phyloP scores from a whole-genome alignment of 176 grass and related monocot species.

The Calamus simplicifolius region DNA sequence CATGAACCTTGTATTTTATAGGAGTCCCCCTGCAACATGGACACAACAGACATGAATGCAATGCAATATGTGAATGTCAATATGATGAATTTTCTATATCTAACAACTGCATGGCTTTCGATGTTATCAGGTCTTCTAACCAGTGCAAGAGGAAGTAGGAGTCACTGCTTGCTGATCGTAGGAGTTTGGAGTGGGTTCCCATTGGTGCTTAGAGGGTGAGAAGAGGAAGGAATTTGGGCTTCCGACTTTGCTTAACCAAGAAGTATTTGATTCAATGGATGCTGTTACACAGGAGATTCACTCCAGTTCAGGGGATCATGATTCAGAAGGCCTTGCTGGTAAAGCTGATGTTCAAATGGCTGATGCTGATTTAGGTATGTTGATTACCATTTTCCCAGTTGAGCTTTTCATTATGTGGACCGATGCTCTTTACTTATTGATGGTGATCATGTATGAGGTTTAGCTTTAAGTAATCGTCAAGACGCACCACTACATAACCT shows the following conservation, averaged over 20 bases:
- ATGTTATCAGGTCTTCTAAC: constrained; percentile 29
- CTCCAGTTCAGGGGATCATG: background rate
- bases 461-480: no score
- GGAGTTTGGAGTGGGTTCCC: no score
- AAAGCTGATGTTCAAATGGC: background rate
- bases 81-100: constrained; percentile 15
- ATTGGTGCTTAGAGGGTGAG: constrained; percentile 6
- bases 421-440: background rate
- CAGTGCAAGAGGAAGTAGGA: constrained; percentile 70
- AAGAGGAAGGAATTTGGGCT: constrained; percentile 46
- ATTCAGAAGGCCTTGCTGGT: constrained; percentile 19
- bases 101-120: constrained; percentile 52
- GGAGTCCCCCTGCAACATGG: no score
- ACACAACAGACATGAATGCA: no score
- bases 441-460: no score
- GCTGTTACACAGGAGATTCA: constrained; percentile 52
- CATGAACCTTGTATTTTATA: no score
- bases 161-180: constrained; percentile 14
- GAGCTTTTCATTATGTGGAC: background rate
- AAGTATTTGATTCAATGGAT: constrained; percentile 66
- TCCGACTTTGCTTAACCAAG: constrained; percentile 37
- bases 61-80: no score
- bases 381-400: background rate
- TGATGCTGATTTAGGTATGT: constrained; percentile 10
- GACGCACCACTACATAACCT: no score